Base-by-base conservation (phyloP, 441 rosid species). In the Gossypium aridum region DNA sequence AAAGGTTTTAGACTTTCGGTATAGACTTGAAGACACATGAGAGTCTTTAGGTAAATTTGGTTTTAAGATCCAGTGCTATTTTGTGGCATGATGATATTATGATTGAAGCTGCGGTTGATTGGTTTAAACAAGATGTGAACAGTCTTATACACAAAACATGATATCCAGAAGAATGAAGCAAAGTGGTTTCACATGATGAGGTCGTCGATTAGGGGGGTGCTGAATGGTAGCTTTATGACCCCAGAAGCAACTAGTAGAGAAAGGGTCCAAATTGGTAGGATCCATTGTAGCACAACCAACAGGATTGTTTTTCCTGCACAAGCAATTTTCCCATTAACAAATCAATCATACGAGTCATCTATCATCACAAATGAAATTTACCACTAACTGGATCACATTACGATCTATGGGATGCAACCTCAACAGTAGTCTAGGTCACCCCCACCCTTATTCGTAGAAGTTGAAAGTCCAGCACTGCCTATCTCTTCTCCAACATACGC, bases 201-300 rank as follows among this genome's bases (percentile, higher is more conserved):
- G 81, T 93, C 92, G 53, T 90, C 94, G 7, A 91, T 83, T 1
- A 80, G 70, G 0, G 90, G 92, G 12, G 78, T 60, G 78, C 69
- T 81, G 57, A 89, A 86, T 13, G 97, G 97, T 5, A 91, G 88
- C 83, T 86, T 87, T 56, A 89, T 54, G 64, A 64, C 77, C 47
- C 94, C 93, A 14, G 80, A 75, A 74, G 90, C 89, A 23, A 90
- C 69, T 10, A 90, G 84, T 76, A 91, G 84, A 69, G 86, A 75
- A 25, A 89, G 14, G 12, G 85, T 79, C 89, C 96, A 91, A 12
- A 84, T 54, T 0, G 98, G 98, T 69, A 93, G 83, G 65, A 86
- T 75, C 92, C 91, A 89, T 73, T 77, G 80, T 10, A 86, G 55
- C 25, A 80, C 76, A 67, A 82, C 74, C 83, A 89, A 72, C 73